A percentile compares a stretch with the other conserved stretches of the same genome.
Evolutionary conservation across 202 grass and related monocot species (phyloP).

Genomic region (Panicum virgatum): DNA sequence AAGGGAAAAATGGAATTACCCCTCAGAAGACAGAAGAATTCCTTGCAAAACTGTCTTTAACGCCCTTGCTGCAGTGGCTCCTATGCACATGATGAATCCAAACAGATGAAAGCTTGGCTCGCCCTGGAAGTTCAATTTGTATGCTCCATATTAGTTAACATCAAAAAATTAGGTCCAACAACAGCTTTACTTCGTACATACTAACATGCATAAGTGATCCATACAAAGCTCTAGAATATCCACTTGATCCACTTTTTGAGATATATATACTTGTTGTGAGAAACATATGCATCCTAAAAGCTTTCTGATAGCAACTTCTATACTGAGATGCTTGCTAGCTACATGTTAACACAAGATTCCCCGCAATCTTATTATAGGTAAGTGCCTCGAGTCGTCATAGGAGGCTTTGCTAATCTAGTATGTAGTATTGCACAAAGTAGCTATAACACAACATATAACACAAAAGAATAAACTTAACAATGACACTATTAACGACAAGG

Average conservation of each 20-base stretch:
- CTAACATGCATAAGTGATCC: background rate
- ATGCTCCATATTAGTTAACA: constrained; percentile 19
- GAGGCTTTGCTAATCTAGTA: background rate
- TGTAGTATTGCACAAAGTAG: background rate
- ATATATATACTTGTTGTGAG: background rate
- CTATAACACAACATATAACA: background rate
- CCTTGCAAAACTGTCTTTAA: constrained; percentile 86
- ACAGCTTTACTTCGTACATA: background rate
- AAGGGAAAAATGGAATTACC: constrained; percentile 48
- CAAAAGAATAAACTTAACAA: constrained; percentile 8
- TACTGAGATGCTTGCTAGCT: constrained; percentile 4
- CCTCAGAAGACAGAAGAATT: constrained; percentile 82
- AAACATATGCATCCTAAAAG: background rate
- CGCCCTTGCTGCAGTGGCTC: constrained; percentile 83
- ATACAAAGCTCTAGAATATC: background rate
- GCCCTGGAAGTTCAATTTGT: constrained; percentile 51
- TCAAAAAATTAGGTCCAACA: background rate
- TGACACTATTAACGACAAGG: background rate
- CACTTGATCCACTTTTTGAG: background rate
- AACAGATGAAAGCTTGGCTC: constrained; percentile 93
- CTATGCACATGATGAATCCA: constrained; percentile 89
- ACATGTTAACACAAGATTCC: background rate
- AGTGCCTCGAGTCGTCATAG: background rate
- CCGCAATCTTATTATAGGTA: background rate
- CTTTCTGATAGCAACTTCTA: background rate